Base-by-base conservation (phyloP, 78 protist genomes). In the Parvularia atlantis region DNA sequence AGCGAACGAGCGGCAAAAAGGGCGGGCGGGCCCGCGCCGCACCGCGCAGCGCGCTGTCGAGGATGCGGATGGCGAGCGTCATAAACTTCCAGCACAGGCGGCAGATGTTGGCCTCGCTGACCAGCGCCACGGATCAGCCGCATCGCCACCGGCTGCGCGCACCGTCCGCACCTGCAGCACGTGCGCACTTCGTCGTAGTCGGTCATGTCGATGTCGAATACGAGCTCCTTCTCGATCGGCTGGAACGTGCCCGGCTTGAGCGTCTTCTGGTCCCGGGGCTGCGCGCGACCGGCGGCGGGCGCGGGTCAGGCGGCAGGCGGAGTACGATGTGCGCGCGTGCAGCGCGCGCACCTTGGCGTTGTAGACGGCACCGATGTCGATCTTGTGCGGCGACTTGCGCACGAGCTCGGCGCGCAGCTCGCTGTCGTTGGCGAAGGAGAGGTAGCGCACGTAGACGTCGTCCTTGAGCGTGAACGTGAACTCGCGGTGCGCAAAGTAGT, bases 191-290 rank as follows among this genome's bases (percentile, higher is more conserved):
- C 92, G 63, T 97, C 93, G 84, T 96, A 97, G 50, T 96, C 99
- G 58, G 91, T 83, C 83, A 95, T 77, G 77, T 97, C 99, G 31
- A 97, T 92, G 84, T 97, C 99, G 43, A 93, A 84, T 4, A 96
- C 95, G 40, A 92, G 76, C 43, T 96, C 99, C 4, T 75, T 76
- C 77, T 84, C 69, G 52, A 36, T 30, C 2, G 83, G 76, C 46
- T 67, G 6, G 72, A 82, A 81, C 28, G 36, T 46, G 5, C 70
- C 71, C 14, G 63, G 19, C 28, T 46, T 10, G 26, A 66, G 2
- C 13, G 11, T 60, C 52, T 81, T 58, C 53, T 62, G 58, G 17
- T 63, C 68, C 9, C 52, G 48, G 0, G 82, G 84, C 81, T 74
- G 67, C 16, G 52, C 11, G 46, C 19, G 46, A 9, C 19, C 4